Percentiles rank a stretch among this genome's conserved stretches.
These are phyloP conservation scores for Nakazawaea peltata DNA, from an alignment of 805 yeast species.

Conservation along the genomic window DNA sequence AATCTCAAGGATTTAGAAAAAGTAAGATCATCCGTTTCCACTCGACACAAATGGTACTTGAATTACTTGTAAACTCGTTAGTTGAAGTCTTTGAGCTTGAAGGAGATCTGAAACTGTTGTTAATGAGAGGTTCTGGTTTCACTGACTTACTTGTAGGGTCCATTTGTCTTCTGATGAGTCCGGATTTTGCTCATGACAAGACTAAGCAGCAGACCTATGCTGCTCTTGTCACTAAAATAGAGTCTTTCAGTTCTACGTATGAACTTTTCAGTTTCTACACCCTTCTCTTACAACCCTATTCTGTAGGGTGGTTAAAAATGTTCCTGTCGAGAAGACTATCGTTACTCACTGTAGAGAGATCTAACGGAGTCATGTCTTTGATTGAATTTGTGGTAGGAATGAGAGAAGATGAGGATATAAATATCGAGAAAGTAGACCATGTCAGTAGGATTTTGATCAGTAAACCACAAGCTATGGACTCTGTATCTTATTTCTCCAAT, in stretches of 20 bases:
- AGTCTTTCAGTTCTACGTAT: slow-evolving; percentile 51
- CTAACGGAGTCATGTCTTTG: slow-evolving; percentile 59
- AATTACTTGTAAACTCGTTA: slow-evolving; percentile 22
- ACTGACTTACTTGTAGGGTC: slow-evolving; percentile 49
- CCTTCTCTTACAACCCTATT: slow-evolving; percentile 40
- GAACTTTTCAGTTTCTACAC: slow-evolving; percentile 57
- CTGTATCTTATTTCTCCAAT: slow-evolving; percentile 43
- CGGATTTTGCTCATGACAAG: slow-evolving; percentile 13
- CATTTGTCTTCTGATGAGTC: slow-evolving; percentile 32
- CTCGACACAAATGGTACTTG: too few species aligned
- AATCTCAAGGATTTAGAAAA: slow-evolving; percentile 8
- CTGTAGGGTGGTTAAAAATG: slow-evolving; percentile 36
- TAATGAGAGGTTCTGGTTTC: slow-evolving; percentile 60
- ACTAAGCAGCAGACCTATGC: neutral
- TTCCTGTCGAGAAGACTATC: slow-evolving; percentile 45
- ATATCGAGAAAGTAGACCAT: slow-evolving; percentile 55
- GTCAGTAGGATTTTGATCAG: slow-evolving; percentile 54
- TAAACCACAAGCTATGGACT: slow-evolving; percentile 47
- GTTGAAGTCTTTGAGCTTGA: slow-evolving; percentile 25
- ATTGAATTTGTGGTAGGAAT: slow-evolving; percentile 74
- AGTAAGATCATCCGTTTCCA: too few species aligned
- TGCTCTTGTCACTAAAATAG: slow-evolving; percentile 21
- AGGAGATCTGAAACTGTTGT: slow-evolving; percentile 43
- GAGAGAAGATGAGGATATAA: slow-evolving; percentile 63
- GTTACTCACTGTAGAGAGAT: slow-evolving; percentile 44